Conservation (phyloP, 140 eudicot genomes). For the Oenanthe javanica region DNA sequence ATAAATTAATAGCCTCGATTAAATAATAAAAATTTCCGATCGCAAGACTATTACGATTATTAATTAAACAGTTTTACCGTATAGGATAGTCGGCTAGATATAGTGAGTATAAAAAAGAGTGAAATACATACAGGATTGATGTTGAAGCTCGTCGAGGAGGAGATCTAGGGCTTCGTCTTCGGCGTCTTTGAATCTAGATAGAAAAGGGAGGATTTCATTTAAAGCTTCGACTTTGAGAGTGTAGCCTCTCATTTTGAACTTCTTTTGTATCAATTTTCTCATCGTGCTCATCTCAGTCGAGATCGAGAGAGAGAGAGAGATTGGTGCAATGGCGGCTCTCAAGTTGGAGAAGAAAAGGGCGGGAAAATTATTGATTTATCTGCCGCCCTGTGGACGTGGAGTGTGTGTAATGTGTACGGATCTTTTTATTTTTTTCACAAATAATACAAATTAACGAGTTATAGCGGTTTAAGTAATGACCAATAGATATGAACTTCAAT, state of each 20-base stretch:
- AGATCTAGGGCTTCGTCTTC: constrained; percentile 68
- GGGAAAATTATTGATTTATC: neutral
- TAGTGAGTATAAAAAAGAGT: neutral
- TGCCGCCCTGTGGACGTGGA: neutral
- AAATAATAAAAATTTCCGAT: neutral
- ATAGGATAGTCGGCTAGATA: too few species aligned
- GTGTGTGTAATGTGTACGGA: too few species aligned
- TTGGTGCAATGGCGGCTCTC: neutral
- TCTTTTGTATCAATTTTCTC: constrained; percentile 54
- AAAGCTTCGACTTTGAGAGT: constrained; percentile 68
- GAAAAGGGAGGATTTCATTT: constrained; percentile 48
- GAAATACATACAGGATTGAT: constrained; percentile 34
- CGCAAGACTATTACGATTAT: neutral
- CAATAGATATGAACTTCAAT: too few species aligned
- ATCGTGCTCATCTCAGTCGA: constrained; percentile 3
- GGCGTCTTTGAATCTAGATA: constrained; percentile 35
- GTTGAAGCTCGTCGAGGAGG: constrained; percentile 68
- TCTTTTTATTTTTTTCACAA: too few species aligned
- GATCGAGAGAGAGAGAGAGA: neutral
- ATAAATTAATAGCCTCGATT: neutral
- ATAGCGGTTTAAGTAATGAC: too few species aligned
- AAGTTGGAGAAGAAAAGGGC: neutral
- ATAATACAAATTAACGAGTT: too few species aligned
- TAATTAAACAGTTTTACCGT: too few species aligned
- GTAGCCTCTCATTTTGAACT: constrained; percentile 68